Conservation (phyloP, 805 yeast genomes). For the Candida sonorensis region DNA sequence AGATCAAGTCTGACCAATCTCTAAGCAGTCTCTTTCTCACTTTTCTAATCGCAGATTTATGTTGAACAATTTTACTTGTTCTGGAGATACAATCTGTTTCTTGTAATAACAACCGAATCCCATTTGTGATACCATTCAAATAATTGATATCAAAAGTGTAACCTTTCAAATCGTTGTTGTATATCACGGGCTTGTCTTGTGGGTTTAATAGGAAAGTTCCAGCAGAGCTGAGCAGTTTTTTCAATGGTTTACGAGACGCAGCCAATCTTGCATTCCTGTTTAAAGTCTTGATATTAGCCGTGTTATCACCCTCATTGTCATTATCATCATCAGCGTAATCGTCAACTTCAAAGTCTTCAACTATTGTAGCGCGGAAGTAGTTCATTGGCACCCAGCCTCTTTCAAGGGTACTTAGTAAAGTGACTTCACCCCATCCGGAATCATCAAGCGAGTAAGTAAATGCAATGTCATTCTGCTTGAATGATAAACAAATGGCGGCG, state of each 20-base stretch:
- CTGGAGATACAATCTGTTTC: conserved; percentile 71
- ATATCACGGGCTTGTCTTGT: conserved; percentile 37
- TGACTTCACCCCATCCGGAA: conserved; percentile 87
- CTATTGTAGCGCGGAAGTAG: conserved; percentile 46
- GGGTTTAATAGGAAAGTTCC: conserved; percentile 65
- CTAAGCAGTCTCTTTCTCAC: conserved; percentile 64
- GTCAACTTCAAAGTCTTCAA: conserved; percentile 6
- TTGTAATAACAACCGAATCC: conserved; percentile 57
- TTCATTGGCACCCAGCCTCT: conserved; percentile 88
- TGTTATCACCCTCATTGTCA: conserved; percentile 9
- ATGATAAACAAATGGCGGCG: conserved; percentile 66
- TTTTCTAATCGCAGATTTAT: conserved; percentile 52
- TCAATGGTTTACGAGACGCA: conserved; percentile 44
- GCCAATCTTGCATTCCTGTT: conserved; percentile 24
- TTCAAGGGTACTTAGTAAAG: conserved; percentile 51
- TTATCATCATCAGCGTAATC: not conserved
- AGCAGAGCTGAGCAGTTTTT: conserved; percentile 50
- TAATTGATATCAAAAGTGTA: conserved; percentile 49
- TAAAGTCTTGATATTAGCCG: conserved; percentile 5
- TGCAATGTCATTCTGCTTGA: conserved; percentile 62
- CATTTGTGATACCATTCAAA: conserved; percentile 65
- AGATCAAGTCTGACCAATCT: conserved; percentile 75
- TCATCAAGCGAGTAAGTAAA: conserved; percentile 74
- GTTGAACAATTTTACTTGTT: conserved; percentile 61
- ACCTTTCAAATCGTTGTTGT: conserved; percentile 29